A percentile compares a stretch with the other conserved stretches of the same genome.
Conservation (phyloP, 805 yeast genomes). For the Wickerhamiella spandovensis region DNA sequence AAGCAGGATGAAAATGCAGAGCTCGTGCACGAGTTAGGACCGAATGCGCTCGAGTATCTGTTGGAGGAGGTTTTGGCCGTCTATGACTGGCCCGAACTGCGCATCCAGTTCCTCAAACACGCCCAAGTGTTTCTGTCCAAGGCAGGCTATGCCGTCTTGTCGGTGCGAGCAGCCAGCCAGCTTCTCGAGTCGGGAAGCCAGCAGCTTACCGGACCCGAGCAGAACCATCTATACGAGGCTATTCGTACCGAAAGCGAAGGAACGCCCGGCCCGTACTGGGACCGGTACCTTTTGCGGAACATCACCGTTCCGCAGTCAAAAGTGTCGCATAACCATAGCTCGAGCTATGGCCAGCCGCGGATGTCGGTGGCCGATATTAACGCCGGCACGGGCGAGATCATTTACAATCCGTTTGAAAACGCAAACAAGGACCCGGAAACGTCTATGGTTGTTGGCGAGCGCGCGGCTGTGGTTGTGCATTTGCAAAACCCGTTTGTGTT, state of each 20-base stretch:
- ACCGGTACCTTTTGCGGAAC: constrained; percentile 48
- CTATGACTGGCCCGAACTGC: background rate
- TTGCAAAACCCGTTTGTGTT: constrained; percentile 74
- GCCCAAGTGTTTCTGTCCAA: background rate
- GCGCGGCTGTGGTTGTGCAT: constrained; percentile 39
- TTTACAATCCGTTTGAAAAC: constrained; percentile 40
- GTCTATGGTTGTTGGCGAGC: constrained; percentile 47
- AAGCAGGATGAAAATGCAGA: background rate
- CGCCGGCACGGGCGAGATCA: constrained; percentile 6
- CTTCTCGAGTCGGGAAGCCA: background rate
- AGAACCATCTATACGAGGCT: background rate
- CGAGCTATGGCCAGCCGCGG: constrained; percentile 1
- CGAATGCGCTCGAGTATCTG: background rate
- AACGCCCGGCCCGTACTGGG: constrained; percentile 47
- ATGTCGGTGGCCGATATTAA: background rate
- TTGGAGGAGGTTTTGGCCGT: background rate
- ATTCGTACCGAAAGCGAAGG: background rate
- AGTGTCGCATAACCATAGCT: constrained; percentile 4
- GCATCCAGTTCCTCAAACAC: background rate
- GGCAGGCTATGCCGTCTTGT: background rate
- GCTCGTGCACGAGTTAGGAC: constrained; percentile 4
- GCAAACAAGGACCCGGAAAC: constrained; percentile 14
- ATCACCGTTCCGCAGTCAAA: constrained; percentile 20
- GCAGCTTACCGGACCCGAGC: background rate
- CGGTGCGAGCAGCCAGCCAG: background rate